A percentile compares a stretch with the other conserved stretches of the same genome.
These are phyloP conservation scores for Parasitella parasitica DNA, from an alignment of 371 early-diverging fungal species.

Conservation along the genomic window DNA sequence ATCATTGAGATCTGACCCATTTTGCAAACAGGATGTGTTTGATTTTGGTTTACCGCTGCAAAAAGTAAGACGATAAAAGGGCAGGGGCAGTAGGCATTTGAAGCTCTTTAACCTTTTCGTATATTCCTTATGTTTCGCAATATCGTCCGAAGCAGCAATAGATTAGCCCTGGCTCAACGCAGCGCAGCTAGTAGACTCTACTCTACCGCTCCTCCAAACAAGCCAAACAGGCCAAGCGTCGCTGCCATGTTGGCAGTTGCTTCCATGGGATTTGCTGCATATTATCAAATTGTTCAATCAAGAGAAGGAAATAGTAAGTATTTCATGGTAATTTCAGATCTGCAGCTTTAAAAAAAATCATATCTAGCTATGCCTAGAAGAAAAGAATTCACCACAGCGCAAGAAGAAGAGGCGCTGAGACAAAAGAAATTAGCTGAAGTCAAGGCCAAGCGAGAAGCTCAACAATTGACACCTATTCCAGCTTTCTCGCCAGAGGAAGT, in stretches of 20 bases:
- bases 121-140: slow-evolving; percentile 19
- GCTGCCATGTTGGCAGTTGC: slow-evolving; percentile 56
- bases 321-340: not conserved
- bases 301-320: slow-evolving; percentile 48
- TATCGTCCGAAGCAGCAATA: slow-evolving; percentile 6
- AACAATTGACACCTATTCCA: slow-evolving; percentile 24
- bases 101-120: not conserved
- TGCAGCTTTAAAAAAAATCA: too few species aligned
- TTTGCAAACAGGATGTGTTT: too few species aligned
- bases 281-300: slow-evolving; percentile 45
- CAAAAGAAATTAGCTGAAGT: slow-evolving; percentile 16
- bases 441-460: slow-evolving; percentile 15
- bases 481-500: slow-evolving; percentile 45
- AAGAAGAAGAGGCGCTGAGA: slow-evolving; percentile 21
- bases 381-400: slow-evolving; percentile 16
- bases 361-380: slow-evolving; percentile 25
- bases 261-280: slow-evolving; percentile 53
- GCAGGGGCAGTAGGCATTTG: not conserved
- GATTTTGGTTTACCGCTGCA: too few species aligned
- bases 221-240: slow-evolving; percentile 30
- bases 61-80: not conserved
- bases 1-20: too few species aligned
- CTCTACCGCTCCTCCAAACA: slow-evolving; percentile 14
- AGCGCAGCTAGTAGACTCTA: slow-evolving; percentile 17
- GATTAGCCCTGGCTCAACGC: slow-evolving; percentile 4